phyloP scores from a whole-genome alignment of 768 basidiomycete genomes.

The Sporobolomyces pararoseus region DNA sequence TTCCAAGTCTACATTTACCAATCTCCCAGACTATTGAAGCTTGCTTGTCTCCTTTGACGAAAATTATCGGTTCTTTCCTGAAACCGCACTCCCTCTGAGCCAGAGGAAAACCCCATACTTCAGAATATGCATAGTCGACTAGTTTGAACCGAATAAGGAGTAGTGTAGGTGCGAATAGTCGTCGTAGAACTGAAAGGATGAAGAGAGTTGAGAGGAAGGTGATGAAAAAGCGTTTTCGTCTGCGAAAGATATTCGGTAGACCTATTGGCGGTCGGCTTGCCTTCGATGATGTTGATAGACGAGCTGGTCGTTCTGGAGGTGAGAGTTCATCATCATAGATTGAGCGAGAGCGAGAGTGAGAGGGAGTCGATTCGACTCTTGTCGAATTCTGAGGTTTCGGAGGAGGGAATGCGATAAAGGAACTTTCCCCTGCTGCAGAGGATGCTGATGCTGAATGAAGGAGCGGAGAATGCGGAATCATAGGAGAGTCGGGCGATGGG shows the following conservation, averaged over 20 bases:
- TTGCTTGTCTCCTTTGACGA: slow-evolving; percentile 7
- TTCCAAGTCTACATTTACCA: background rate
- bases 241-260: background rate
- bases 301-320: background rate
- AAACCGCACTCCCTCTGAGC: slow-evolving; percentile 21
- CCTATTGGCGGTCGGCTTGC: background rate
- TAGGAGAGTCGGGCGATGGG: slow-evolving; percentile 1
- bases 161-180: background rate
- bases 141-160: slow-evolving; percentile 33
- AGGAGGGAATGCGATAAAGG: slow-evolving; percentile 3
- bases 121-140: slow-evolving; percentile 24
- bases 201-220: background rate
- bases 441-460: background rate
- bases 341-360: background rate
- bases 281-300: background rate
- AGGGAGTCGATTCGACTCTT: background rate
- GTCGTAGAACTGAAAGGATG: background rate
- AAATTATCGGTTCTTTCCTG: slow-evolving; percentile 37
- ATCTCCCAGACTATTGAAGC: slow-evolving; percentile 38
- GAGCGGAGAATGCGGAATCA: background rate
- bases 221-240: background rate
- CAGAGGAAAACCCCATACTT: slow-evolving; percentile 19
- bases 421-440: slow-evolving; percentile 6
- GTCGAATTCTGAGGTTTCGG: background rate
- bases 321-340: background rate